Percentiles rank a stretch among this genome's conserved stretches.
These are phyloP conservation scores for Panaeolus papilionaceus DNA, from an alignment of 768 basidiomycete genomes.

Conservation along the genomic window DNA sequence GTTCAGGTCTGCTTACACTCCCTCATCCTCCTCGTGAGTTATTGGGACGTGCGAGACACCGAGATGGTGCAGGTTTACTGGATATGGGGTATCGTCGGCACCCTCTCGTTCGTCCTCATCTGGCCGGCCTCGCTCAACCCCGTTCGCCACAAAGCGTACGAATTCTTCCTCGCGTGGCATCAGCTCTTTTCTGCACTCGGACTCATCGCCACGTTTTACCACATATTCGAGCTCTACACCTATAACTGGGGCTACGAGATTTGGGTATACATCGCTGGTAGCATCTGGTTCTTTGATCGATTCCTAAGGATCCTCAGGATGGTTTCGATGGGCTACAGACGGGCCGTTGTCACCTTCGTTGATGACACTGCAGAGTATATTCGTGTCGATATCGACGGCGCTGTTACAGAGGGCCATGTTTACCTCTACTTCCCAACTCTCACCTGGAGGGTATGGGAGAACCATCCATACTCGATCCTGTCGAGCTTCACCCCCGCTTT, in stretches of 20 bases:
- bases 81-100: constrained; percentile 24
- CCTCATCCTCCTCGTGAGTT: constrained; percentile 8
- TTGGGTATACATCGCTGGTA: constrained; percentile 22
- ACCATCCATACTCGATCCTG: constrained; percentile 20
- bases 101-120: constrained; percentile 20
- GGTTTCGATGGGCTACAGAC: constrained; percentile 17
- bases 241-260: constrained; percentile 24
- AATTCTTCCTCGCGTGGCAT: constrained; percentile 11
- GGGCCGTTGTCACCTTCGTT: constrained; percentile 17
- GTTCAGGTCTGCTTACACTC: constrained; percentile 21
- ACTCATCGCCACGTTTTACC: constrained; percentile 21
- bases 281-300: constrained; percentile 21
- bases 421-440: constrained; percentile 23
- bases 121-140: constrained; percentile 19
- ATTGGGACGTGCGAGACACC: constrained; percentile 12
- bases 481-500: constrained; percentile 14
- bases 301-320: constrained; percentile 16
- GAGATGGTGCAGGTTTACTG: constrained; percentile 16
- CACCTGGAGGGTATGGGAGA: constrained; percentile 21
- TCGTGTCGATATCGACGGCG: constrained; percentile 19
- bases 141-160: constrained; percentile 8
- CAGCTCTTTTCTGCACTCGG: constrained; percentile 8
- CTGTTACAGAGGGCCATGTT: constrained; percentile 16
- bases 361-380: constrained; percentile 18
- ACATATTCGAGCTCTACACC: constrained; percentile 19